Base-by-base conservation (phyloP, 1,139 yeast genomes). In the Blastobotrys apis region DNA sequence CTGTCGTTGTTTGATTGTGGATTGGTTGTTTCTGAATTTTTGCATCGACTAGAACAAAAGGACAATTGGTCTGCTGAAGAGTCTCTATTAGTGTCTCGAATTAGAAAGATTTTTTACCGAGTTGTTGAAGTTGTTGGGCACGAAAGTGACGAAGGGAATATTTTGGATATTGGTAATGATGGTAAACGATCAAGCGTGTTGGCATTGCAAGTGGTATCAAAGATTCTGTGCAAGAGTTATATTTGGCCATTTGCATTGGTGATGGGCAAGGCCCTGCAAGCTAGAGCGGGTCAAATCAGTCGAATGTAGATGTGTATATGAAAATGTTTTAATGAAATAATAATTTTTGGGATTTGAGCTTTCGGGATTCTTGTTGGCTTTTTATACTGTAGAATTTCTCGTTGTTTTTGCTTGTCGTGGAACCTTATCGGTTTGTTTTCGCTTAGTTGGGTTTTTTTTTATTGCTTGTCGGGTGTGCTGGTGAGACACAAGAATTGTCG, bases 1-100 rank as follows among this genome's bases (percentile, higher is more conserved):
- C 56, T 65, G 39, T 59, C 68, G 2, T 50, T 66, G 15, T 63
- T 66, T 39, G 69, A 66, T 48, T 63, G 69, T 40, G 67, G 67
- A 0, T 44, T 66, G 22, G 62, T 66, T 10, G 62, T 66, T 6
- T 56, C 67, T 10, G 70, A 66, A 50, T 64, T 59, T 41, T 49
- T 63, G 43, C 50, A 53, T 16, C 53, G 68, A 10, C 53, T 64
- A 4, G 67, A 63, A 42, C 22, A 29, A 6, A 31, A 37, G 35
- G 35, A 36, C 12, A 15, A 30, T 17, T 57, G 62, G 63, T 47
- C 52, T 13, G 58, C 56, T 20, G 64, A 59, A 6, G 66, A 61
- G 36, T 40, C 41, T n/a, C 45, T 52, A 50, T 53, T 61, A 25
- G 59, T 59, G 32, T 43, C 50, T 31, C 51, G 66, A n/a, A 45